Evolutionary conservation across 2,329 filamentous ascomycete species (phyloP).

Genomic region (Amylocarpus encephaloides): DNA sequence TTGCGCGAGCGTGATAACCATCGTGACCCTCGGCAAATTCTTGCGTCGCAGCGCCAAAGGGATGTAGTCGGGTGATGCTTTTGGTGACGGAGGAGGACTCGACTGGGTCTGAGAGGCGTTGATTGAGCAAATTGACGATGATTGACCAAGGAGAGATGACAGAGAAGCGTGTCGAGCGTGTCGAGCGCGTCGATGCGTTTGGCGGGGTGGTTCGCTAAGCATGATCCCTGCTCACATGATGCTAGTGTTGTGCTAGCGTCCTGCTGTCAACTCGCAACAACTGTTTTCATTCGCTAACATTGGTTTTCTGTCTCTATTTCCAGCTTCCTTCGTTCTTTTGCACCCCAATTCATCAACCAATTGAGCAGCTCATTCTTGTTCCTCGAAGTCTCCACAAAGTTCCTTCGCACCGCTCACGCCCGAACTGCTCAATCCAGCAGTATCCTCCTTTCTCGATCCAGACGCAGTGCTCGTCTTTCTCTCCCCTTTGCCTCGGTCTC

Average conservation of each 20-base stretch:
- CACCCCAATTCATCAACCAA: background rate
- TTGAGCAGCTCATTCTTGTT: too few species aligned
- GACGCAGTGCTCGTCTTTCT: background rate
- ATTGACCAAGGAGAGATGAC: too few species aligned
- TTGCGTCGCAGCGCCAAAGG: background rate
- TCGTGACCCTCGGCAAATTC: background rate
- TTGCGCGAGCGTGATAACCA: too few species aligned
- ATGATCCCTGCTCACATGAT: too few species aligned
- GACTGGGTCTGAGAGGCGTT: background rate
- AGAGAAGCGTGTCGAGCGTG: too few species aligned
- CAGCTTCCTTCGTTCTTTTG: too few species aligned
- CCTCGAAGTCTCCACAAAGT: background rate
- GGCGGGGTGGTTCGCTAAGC: background rate
- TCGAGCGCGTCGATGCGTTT: background rate
- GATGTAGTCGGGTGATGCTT: conserved; percentile 11
- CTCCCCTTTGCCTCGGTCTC: background rate
- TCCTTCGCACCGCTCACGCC: background rate
- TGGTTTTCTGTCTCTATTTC: too few species aligned
- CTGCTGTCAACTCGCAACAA: background rate
- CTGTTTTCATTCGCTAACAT: background rate
- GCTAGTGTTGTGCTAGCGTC: too few species aligned
- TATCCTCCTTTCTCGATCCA: too few species aligned
- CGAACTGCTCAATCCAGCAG: too few species aligned
- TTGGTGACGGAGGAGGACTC: background rate
- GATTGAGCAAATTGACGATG: background rate